phyloP scores from a whole-genome alignment of 2,329 filamentous ascomycete species.

The Madurella fahalii region DNA sequence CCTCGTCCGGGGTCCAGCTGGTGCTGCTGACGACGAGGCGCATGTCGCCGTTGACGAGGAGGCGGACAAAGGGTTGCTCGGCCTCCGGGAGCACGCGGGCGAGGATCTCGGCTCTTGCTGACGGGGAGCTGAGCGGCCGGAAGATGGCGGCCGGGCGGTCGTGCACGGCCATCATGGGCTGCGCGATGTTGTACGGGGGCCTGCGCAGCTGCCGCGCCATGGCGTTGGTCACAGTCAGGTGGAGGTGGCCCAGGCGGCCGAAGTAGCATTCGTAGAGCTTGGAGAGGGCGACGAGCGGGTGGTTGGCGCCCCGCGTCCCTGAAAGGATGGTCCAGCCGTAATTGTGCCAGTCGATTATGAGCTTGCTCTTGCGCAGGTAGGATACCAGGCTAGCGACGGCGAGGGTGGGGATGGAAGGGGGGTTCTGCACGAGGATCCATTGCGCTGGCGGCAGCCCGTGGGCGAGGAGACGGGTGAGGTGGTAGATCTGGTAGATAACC shows the following conservation, averaged over 20 bases:
- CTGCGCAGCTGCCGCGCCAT: constrained; percentile 71
- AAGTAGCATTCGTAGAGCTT: constrained; percentile 73
- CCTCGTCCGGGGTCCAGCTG: constrained; percentile 95
- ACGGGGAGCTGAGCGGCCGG: constrained; percentile 55
- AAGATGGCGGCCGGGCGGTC: constrained; percentile 84
- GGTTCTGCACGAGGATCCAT: constrained; percentile 91
- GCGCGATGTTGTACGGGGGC: constrained; percentile 60
- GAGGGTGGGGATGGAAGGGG: constrained; percentile 89
- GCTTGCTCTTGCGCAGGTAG: constrained; percentile 69
- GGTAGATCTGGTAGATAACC: constrained; percentile 75
- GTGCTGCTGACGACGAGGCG: constrained; percentile 86
- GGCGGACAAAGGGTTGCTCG: constrained; percentile 40
- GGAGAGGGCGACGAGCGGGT: constrained; percentile 75
- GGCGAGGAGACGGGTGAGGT: constrained; percentile 65
- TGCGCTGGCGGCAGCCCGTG: constrained; percentile 70
- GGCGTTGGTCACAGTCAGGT: constrained; percentile 84
- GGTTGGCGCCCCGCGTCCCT: constrained; percentile 50
- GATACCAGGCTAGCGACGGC: constrained; percentile 69
- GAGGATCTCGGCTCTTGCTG: constrained; percentile 58
- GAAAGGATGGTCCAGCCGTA: constrained; percentile 93
- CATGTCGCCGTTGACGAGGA: constrained; percentile 55
- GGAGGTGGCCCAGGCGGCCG: constrained; percentile 63
- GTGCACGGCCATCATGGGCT: constrained; percentile 69
- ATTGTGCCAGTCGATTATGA: constrained; percentile 98
- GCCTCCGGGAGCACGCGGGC: constrained; percentile 60